Base-by-base conservation (phyloP, 352 stramenopile species). In the Pythium utonaiense region DNA sequence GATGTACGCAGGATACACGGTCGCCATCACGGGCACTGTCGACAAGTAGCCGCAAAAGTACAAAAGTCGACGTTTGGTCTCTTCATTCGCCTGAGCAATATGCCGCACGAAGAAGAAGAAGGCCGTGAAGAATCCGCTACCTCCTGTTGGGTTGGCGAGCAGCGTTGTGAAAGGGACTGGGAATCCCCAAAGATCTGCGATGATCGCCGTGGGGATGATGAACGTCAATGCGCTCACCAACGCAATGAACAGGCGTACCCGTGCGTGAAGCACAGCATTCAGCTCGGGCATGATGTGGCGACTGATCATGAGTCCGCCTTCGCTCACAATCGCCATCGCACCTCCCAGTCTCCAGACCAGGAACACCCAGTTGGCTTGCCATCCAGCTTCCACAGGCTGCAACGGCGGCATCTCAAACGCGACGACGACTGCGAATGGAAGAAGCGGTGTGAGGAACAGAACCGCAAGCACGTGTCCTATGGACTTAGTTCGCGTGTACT, bases 401-500 rank as follows among this genome's bases (percentile, higher is more conserved):
- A 59, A 27, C 12, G 52, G 52, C 17, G 25, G 5, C 50, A 54
- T 45, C 14, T 61, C 54, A n/a, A 57, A 48, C 31, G 40, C 36
- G 24, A 68, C 34, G 31, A 63, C 52, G 17, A 33, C 27, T 1
- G 55, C 9, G n/a, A 55, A 24, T 19, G 48, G 49, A 13, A 53
- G 6, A 30, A 61, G 27, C 19, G 42, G 19, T 7, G 64, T 67
- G 6, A 24, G 28, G 2, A 62, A 3, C 2, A 55, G 30, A 2
- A 62, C 55, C 1, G 6, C 7, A 7, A 38, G 31, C 42, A 62
- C 42, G 44, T 49, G 55, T n/a, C 21, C 9, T 1, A 52, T 31
- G 1, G 57, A 57, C 33, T 33, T 48, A 4, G 53, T 64, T 17
- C 42, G 30, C 3, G 59, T 53, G 45, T 63, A 68, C 31, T 71